These are phyloP conservation scores for Candida yuanshanica DNA, from an alignment of 805 yeast species.

Conservation along the genomic window DNA sequence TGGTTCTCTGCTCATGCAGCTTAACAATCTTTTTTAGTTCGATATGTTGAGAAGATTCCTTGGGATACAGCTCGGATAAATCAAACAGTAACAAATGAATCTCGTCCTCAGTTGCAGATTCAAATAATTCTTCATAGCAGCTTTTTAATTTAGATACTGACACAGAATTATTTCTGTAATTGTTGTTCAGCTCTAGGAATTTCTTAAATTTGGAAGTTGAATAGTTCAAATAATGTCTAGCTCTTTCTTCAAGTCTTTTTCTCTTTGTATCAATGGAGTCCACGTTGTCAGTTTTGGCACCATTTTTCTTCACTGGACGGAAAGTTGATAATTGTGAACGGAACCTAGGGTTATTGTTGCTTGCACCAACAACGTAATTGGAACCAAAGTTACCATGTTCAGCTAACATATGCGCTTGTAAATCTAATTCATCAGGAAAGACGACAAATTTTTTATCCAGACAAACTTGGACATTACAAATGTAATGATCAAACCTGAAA, in stretches of 20 bases:
- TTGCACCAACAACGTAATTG: constrained; percentile 24
- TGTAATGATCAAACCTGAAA: constrained; percentile 66
- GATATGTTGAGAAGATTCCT: constrained; percentile 37
- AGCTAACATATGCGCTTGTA: constrained; percentile 80
- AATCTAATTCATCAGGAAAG: constrained; percentile 77
- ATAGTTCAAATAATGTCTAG: constrained; percentile 68
- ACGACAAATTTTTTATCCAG: constrained; percentile 89
- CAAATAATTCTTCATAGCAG: constrained; percentile 46
- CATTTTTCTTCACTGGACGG: constrained; percentile 22
- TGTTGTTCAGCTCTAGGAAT: constrained; percentile 45
- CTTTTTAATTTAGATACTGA: constrained; percentile 42
- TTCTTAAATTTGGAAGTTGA: constrained; percentile 38
- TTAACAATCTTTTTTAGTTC: constrained; percentile 28
- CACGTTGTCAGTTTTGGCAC: constrained; percentile 20
- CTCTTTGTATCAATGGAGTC: constrained; percentile 42
- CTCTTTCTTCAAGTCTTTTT: constrained; percentile 74
- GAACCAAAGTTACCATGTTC: constrained; percentile 62
- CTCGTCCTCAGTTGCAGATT: constrained; percentile 37
- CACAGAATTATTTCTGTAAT: constrained; percentile 40
- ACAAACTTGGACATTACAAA: constrained; percentile 73
- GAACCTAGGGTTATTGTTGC: constrained; percentile 23
- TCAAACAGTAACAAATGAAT: constrained; percentile 54
- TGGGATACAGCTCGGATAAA: constrained; percentile 49
- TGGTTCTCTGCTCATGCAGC: constrained; percentile 21
- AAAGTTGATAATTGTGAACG: constrained; percentile 65